Evolutionary conservation across 2,329 filamentous ascomycete species (phyloP), one percentile per base, ranked within the genome.

Genomic region (Xylariaceae sp.): DNA sequence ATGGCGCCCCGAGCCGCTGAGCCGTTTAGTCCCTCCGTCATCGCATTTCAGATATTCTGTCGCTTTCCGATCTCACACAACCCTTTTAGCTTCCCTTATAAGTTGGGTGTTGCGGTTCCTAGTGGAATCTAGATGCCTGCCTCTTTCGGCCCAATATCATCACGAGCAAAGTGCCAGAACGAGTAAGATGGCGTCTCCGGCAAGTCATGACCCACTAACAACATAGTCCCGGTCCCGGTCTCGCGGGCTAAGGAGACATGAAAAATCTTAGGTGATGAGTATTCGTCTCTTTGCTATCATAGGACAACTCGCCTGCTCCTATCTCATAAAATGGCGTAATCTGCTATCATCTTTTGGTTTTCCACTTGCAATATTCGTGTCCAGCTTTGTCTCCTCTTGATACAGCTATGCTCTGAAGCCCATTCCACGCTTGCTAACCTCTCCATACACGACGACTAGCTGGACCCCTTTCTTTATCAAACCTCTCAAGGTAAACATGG

Each of bases 131-230:
- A 46, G 29, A 36, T 39, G 30, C 58, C 52, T 65, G 53, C 63
- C 60, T 58, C 53, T 63, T 64, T 73, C 72, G 72, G 72, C 67
- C 62, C 69, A 73, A 73, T 72, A 67, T 73, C 69, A 57, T 64
- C 60, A 64, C 70, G 71, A 72, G 63, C 61, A 60, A 53, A 50
- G 63, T 44, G 53, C 60, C 64, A 51, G 57, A 61, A 60, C 58
- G 60, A 54, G 62, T 64, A 64, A 62, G 61, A 62, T 63, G 55
- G 40, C 48, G 36, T 52, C 61, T 64, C 64, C 61, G 62, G 58
- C 50, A 58, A 49, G 23, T 55, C 56, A 48, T 59, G 64, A 65
- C 62, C 65, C 62, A 66, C 63, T 61, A 68, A 69, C 68, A 30
- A 44, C 39, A 29, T n/a, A n/a, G n/a, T n/a, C n/a, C n/a, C n/a